Base-by-base conservation (phyloP, 148 eudicot species). In the Spergularia marina region DNA sequence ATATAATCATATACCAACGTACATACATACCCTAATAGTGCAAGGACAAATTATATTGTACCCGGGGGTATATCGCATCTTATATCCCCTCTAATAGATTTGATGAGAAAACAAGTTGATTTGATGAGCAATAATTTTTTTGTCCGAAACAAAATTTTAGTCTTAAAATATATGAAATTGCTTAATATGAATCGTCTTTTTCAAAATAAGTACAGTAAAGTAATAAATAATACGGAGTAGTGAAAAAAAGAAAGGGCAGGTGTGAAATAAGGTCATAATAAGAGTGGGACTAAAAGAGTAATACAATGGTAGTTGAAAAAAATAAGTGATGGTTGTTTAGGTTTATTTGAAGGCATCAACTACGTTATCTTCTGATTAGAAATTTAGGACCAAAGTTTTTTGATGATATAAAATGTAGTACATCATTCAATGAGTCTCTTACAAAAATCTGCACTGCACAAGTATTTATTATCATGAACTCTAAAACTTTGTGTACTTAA, bases 401-500 rank as follows among this genome's bases (percentile, higher is more conserved):
- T 34, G 78, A 6, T 66, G 59, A 53, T 17, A 30, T 30, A 30
- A 12, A 10, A 78, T 65, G 78, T 68, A 68, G 58, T 34, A 39
- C 76, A 67, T 79, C 73, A 79, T 67, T 79, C 15, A 79, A 73
- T 73, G 68, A 51, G 34, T 79, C 51, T 11, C 72, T 63, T 67
- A 73, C 77, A 67, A 36, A 12, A 77, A 47, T 17, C 76, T 59
- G 70, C 77, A 79, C 52, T 47, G 11, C 10, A 44, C 34, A 73
- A 12, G 4, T 59, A 73, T 73, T 79, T 74, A 79, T 74, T 74
- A 79, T 67, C 77, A 68, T 79, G 44, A 47, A 73, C 82, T 58
- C 77, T 39, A 79, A 44, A 79, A 73, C 57, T 57, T 30, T 59
- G 25, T 73, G 82, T 79, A 79, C 77, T 79, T 78, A 18, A 51